These are phyloP conservation scores for Coffea humblotiana DNA, from an alignment of 305 asterid species.

Conservation along the genomic window DNA sequence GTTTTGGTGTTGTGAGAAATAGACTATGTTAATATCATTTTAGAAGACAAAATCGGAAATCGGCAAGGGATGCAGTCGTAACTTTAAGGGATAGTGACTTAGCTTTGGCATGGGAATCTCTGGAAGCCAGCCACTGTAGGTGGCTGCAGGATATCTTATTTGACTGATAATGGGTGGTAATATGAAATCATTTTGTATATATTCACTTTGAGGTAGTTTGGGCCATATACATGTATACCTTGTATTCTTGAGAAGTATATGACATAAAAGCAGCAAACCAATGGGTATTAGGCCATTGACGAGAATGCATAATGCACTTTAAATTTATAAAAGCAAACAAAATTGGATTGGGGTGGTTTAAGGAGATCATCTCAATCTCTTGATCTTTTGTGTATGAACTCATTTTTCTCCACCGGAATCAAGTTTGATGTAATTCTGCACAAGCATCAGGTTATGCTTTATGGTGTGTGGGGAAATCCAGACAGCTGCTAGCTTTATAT, in stretches of 20 bases:
- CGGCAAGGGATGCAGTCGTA: not conserved
- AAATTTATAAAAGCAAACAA: not conserved
- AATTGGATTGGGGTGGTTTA: not conserved
- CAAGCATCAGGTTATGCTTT: not conserved
- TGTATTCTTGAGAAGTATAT: not conserved
- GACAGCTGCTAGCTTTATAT: not conserved
- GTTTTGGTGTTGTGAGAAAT: not conserved
- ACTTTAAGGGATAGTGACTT: not conserved
- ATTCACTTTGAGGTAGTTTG: no score
- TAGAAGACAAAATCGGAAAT: no score
- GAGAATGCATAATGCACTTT: not conserved
- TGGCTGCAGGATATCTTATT: not conserved
- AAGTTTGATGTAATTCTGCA: not conserved
- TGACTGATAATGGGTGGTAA: no score
- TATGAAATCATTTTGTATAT: no score
- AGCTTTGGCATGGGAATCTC: not conserved
- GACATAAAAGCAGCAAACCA: not conserved
- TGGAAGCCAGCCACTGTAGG: not conserved
- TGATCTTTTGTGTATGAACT: not conserved
- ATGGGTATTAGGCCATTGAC: not conserved
- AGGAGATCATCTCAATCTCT: not conserved
- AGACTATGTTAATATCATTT: not conserved
- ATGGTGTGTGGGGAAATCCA: not conserved
- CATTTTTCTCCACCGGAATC: not conserved
- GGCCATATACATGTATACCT: not conserved